A percentile compares a stretch with the other conserved stretches of the same genome.
Conservation (phyloP, 2,329 filamentous ascomycete species). For the Stagonosporopsis rhizophila region DNA sequence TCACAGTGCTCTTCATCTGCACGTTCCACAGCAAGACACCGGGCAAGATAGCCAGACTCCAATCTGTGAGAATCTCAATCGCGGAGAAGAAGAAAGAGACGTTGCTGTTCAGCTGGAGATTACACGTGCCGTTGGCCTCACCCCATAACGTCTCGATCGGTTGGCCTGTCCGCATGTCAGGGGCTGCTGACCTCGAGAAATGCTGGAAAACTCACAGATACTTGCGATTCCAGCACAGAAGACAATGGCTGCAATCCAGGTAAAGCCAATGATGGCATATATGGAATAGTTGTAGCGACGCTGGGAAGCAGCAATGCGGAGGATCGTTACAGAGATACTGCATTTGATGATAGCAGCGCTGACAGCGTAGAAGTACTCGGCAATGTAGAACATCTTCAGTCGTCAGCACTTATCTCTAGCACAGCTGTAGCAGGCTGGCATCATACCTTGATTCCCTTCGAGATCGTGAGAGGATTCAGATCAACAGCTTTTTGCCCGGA, state of each 20-base stretch:
- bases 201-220: slow-evolving; percentile 21
- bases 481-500: slow-evolving; percentile 24
- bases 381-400: slow-evolving; percentile 26
- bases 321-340: slow-evolving; percentile 29
- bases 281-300: slow-evolving; percentile 19
- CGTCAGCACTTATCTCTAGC: background rate
- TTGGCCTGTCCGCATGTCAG: slow-evolving; percentile 15
- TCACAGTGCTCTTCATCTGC: slow-evolving; percentile 48
- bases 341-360: slow-evolving; percentile 31
- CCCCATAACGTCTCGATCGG: slow-evolving; percentile 33
- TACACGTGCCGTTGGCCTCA: slow-evolving; percentile 28
- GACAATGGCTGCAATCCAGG: slow-evolving; percentile 24
- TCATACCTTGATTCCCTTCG: slow-evolving; percentile 26
- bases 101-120: slow-evolving; percentile 30
- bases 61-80: slow-evolving; percentile 30
- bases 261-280: slow-evolving; percentile 23
- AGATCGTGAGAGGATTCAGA: slow-evolving; percentile 18
- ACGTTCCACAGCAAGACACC: slow-evolving; percentile 32
- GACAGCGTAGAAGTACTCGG: slow-evolving; percentile 32
- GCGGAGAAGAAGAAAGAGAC: slow-evolving; percentile 32
- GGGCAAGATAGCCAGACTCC: slow-evolving; percentile 29
- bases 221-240: slow-evolving; percentile 31
- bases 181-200: background rate
- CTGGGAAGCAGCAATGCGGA: slow-evolving; percentile 26
- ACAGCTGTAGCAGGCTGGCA: background rate